Base-by-base conservation (phyloP, 106 monocot genomes). In the Ottelia alismoides region DNA sequence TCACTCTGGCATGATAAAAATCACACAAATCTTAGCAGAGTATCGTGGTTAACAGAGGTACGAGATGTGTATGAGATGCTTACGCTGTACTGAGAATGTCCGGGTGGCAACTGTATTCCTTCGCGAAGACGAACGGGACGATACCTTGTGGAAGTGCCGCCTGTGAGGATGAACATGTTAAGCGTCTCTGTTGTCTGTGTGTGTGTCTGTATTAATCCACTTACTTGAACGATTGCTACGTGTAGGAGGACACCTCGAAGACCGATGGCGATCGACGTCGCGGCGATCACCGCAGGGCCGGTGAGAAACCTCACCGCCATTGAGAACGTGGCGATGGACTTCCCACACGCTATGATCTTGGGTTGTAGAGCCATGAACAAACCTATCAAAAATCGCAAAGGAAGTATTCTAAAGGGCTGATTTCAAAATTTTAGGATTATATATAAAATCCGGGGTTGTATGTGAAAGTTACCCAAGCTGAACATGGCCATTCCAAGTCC, bases 331-430 rank as follows among this genome's bases (percentile, higher is more conserved):
- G 84, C 84, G 20, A 53, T 61, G 0, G 65, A 32, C 45, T 76
- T 79, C n/a, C 84, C 84, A 45, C 84, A 84, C n/a, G 83, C 83
- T 52, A 84, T 78, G 47, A 84, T 75, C 58, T 51, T 70, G n/a
- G 83, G 78, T 35, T 84, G 83, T 45, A 78, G 63, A 45, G 83
- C 83, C 83, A 84, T 84, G 59, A 78, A 84, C 47, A 84, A 46
- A 19, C 83, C 83, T 84, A 70, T 22, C n/a, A n/a, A n/a, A n/a
- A n/a, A n/a, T n/a, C n/a, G n/a, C n/a, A n/a, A n/a, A n/a, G n/a
- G n/a, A n/a, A 23, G 16, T 44, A 44, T 11, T 11, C 11, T 44
- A 17, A 11, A 17, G 22, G 49, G 49, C 9, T 9, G 49, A 20
- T 20, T 20, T n/a, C 9, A 23, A 25, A 3, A 5, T 24, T 20